Percentiles rank a stretch among this genome's conserved stretches.
These are phyloP conservation scores for Shiraia sp. DNA, from an alignment of 2,329 filamentous ascomycete species.

Conservation along the genomic window DNA sequence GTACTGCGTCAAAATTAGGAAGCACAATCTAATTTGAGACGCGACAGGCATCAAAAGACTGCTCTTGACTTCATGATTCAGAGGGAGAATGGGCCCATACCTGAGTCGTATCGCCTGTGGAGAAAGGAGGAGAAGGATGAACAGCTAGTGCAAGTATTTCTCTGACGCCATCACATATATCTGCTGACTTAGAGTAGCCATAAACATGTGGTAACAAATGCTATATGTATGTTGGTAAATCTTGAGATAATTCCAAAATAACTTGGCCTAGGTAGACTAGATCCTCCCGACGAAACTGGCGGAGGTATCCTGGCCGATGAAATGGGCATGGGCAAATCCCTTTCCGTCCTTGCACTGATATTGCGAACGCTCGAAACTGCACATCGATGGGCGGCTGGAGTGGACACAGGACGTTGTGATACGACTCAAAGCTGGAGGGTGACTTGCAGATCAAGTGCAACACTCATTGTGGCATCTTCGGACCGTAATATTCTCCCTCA, in stretches of 20 bases:
- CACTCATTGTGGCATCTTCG: constrained; percentile 36
- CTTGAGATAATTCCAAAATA: no score
- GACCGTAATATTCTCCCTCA: constrained; percentile 17
- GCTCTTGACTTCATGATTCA: constrained; percentile 35
- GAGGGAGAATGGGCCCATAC: constrained; percentile 37
- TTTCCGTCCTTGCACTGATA: constrained; percentile 57
- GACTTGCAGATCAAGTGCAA: constrained; percentile 21
- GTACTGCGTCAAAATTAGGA: not conserved
- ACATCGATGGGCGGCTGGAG: constrained; percentile 37
- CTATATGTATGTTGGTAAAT: constrained; percentile 12
- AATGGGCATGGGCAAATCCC: constrained; percentile 64
- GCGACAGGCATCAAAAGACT: constrained; percentile 27
- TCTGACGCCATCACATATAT: not conserved
- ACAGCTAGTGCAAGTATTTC: constrained; percentile 16
- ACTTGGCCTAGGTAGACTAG: constrained; percentile 8
- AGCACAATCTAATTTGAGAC: not conserved
- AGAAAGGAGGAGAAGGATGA: constrained; percentile 20
- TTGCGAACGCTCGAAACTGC: constrained; percentile 47
- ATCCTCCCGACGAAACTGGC: constrained; percentile 28
- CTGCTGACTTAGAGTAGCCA: constrained; percentile 25
- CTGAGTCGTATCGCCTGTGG: constrained; percentile 34
- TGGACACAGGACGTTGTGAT: not conserved
- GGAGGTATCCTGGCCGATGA: constrained; percentile 63
- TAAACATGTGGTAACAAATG: constrained; percentile 48
- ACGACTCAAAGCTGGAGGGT: not conserved